Evolutionary conservation across 2,329 filamentous ascomycete species (phyloP).

Genomic region (Pseudogymnoascus sp.): DNA sequence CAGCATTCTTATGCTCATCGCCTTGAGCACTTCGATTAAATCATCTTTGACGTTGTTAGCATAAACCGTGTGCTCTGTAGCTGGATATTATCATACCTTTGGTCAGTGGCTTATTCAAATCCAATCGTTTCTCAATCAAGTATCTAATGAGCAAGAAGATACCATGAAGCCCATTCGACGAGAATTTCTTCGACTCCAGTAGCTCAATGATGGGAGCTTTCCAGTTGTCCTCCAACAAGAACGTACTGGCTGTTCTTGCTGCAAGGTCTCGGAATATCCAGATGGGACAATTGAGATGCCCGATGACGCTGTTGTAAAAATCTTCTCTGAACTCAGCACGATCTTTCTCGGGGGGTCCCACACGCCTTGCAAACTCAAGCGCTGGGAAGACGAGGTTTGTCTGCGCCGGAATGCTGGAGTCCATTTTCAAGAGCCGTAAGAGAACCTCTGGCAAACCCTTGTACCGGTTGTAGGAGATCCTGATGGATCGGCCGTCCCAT

Average conservation of each 20-base stretch:
- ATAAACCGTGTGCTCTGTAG: not conserved
- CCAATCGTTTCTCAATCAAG: conserved; percentile 44
- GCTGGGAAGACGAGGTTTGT: conserved; percentile 58
- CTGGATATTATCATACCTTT: conserved; percentile 28
- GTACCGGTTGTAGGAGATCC: conserved; percentile 63
- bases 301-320: conserved; percentile 50
- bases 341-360: conserved; percentile 49
- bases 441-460: conserved; percentile 57
- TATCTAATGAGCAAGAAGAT: conserved; percentile 48
- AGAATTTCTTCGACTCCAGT: conserved; percentile 21
- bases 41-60: conserved; percentile 25
- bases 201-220: conserved; percentile 31
- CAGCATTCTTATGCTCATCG: conserved; percentile 1
- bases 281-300: conserved; percentile 58
- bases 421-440: conserved; percentile 47
- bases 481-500: conserved; percentile 55
- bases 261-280: conserved; percentile 81
- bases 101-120: conserved; percentile 38
- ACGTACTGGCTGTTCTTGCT: conserved; percentile 61
- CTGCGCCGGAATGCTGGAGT: conserved; percentile 16
- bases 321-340: conserved; percentile 37
- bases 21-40: not conserved
- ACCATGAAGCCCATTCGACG: conserved; percentile 51
- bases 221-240: conserved; percentile 47
- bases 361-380: conserved; percentile 70